These are phyloP conservation scores for Mycena capillaripes DNA, from an alignment of 768 basidiomycete genomes.

Conservation along the genomic window DNA sequence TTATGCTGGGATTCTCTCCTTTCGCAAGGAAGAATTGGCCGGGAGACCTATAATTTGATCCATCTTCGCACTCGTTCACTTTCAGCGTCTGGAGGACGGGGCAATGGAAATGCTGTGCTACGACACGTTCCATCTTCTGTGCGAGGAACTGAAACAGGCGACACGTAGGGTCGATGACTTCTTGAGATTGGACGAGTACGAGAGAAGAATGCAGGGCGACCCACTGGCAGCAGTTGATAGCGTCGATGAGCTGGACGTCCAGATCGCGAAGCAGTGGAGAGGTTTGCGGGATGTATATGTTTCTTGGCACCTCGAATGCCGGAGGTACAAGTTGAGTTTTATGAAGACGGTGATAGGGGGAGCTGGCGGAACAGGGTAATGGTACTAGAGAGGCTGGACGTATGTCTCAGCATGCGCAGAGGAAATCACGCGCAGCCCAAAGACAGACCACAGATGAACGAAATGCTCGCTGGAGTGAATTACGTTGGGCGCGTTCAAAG, in stretches of 20 bases:
- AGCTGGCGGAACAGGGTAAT: no score
- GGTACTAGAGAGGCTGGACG: no score
- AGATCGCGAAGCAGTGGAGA: conserved; percentile 26
- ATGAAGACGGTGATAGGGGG: no score
- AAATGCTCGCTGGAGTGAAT: no score
- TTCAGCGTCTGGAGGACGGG: background rate
- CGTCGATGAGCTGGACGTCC: conserved; percentile 7
- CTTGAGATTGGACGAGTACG: conserved; percentile 13
- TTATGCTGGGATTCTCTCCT: conserved; percentile 22
- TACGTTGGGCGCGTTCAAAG: no score
- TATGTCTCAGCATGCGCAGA: no score
- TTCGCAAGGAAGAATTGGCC: conserved; percentile 28
- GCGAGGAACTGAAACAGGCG: conserved; percentile 13
- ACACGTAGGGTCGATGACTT: conserved; percentile 14
- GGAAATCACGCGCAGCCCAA: no score
- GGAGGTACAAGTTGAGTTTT: conserved; percentile 20
- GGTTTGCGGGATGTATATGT: conserved; percentile 25
- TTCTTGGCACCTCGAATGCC: conserved; percentile 30
- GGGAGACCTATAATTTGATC: conserved; percentile 27
- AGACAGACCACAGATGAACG: no score
- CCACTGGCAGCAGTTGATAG: background rate
- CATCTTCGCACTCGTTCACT: conserved; percentile 22
- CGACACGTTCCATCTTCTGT: conserved; percentile 16
- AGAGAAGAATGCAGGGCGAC: conserved; percentile 3
- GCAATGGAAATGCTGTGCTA: background rate